Evolutionary conservation across 2,329 filamentous ascomycete species (phyloP), one percentile per base, ranked within the genome.

Genomic region (Fusarium mundagurra): DNA sequence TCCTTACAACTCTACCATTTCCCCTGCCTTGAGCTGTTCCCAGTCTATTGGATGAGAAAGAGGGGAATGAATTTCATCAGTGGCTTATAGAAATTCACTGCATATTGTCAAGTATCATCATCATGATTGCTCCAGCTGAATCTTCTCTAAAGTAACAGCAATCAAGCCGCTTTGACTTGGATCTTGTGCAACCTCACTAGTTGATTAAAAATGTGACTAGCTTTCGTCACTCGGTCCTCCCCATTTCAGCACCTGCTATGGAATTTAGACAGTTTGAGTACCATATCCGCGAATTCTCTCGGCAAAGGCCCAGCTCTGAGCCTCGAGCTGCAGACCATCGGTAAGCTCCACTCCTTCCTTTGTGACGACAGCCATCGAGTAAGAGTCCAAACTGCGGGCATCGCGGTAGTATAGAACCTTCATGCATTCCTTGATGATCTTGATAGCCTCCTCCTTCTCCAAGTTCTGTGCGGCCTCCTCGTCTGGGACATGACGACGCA

Each of bases 351-450:
- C 91, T n/a, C 93, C 94, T 55, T 94, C 94, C 85, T 94, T 93
- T 64, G 94, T 96, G 64, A 99, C 89, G 62, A 98, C 89, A 27
- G 96, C 96, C 82, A 98, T 92, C 75, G 94, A 96, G 87, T 98
- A 99, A 77, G 90, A 89, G 85, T 98, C 95, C 85, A 96, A 86
- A 86, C 94, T 97, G 83, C 96, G 92, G 50, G 96, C 96, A 85
- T 99, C 96, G 79, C 96, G 91, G 88, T 99, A 99, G 87, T 94
- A 99, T 70, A 99, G 88, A 61, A 98, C 96, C 90, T 98, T 98
- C 94, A 99, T 95, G 85, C 95, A 98, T 86, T 98, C 93, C 87
- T 93, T 93, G 81, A 99, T 85, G 45, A 94, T 89, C 67, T 92
- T 87, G 70, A 98, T 87, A 55, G 96, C 96, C 81, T 93, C 84